A percentile compares a stretch with the other conserved stretches of the same genome.
Conservation (phyloP, 371 early-diverging fungal species). For the Synchytrium microbalum region DNA sequence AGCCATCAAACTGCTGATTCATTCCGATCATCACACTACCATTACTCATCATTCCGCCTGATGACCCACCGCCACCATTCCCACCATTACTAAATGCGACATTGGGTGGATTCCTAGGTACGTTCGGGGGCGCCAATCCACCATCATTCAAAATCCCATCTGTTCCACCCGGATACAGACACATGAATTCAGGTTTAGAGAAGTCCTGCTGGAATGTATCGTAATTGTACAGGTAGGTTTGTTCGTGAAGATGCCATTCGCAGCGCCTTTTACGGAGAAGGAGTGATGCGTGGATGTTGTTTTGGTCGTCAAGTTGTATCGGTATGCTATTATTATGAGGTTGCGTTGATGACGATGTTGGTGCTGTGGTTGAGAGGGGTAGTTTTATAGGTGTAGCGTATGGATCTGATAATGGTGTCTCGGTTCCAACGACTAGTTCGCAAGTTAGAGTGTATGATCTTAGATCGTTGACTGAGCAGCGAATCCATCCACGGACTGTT, state of each 20-base stretch:
- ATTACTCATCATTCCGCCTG: no score
- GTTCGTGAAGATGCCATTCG: slow-evolving; percentile 3
- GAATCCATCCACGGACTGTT: slow-evolving; percentile 73
- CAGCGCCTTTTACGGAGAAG: slow-evolving; percentile 21
- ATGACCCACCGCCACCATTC: not conserved
- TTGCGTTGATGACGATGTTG: slow-evolving; percentile 17
- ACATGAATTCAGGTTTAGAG: not conserved
- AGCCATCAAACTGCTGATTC: not conserved
- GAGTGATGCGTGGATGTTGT: slow-evolving; percentile 27
- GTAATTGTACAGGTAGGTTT: not conserved
- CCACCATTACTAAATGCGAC: no score
- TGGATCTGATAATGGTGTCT: slow-evolving; percentile 27
- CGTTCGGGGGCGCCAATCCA: not conserved
- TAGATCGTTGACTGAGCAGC: slow-evolving; percentile 78
- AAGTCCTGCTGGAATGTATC: not conserved
- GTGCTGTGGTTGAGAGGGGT: slow-evolving; percentile 12
- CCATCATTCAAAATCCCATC: not conserved
- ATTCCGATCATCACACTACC: no score
- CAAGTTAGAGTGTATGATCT: slow-evolving; percentile 79
- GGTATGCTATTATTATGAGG: not conserved
- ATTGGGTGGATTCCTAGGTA: not conserved
- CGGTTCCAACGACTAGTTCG: slow-evolving; percentile 48
- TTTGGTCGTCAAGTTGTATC: no score
- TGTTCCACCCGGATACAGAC: not conserved
- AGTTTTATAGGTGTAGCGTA: no score